Conservation (phyloP, 169 alveolate species). For the Eimeria sp. region DNA sequence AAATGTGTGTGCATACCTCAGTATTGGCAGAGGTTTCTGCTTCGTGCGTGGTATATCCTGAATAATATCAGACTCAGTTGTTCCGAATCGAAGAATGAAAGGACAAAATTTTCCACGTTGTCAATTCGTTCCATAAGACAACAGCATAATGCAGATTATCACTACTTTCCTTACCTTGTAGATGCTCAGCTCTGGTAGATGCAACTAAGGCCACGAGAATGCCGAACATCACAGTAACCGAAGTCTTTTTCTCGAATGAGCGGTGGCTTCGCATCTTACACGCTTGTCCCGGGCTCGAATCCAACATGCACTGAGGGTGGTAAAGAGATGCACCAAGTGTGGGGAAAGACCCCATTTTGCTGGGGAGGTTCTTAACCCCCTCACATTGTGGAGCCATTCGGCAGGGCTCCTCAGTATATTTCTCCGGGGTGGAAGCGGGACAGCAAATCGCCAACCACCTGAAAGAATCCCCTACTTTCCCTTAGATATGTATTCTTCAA, state of each 20-base stretch:
- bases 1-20: background rate
- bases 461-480: background rate
- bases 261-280: background rate
- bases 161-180: constrained; percentile 38
- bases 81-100: background rate
- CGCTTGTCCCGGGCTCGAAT: background rate
- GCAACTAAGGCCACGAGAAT: background rate
- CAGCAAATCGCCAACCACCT: background rate
- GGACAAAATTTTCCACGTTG: background rate
- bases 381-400: constrained; percentile 70
- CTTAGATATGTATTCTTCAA: background rate
- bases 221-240: background rate
- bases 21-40: background rate
- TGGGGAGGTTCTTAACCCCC: constrained; percentile 65
- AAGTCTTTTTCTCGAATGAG: background rate
- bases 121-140: background rate
- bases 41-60: background rate
- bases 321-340: background rate
- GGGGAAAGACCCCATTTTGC: background rate
- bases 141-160: background rate
- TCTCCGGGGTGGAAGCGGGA: background rate
- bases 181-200: background rate
- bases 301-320: background rate
- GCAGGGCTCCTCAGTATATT: constrained; percentile 4
- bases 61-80: background rate